Conservation (phyloP, 495 filamentous ascomycete species). For the Cercophora scortea region DNA sequence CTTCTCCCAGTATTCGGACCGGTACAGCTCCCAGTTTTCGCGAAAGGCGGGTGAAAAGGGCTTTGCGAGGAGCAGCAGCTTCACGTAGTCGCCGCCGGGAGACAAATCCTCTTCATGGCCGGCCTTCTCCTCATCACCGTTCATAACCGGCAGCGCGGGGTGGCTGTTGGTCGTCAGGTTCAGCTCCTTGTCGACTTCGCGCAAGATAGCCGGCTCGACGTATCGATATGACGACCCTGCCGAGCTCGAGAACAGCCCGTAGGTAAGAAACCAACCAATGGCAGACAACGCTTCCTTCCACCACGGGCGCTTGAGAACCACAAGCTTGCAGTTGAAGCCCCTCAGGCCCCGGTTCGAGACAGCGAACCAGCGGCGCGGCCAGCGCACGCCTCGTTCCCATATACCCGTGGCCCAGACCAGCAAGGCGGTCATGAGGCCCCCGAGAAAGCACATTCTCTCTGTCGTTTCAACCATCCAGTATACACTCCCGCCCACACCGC, state of each 20-base stretch:
- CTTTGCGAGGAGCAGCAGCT: conserved; percentile 85
- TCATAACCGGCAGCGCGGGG: conserved; percentile 32
- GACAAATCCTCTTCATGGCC: conserved; percentile 81
- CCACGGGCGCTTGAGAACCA: conserved; percentile 77
- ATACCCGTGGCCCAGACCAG: conserved; percentile 90
- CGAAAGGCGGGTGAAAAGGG: conserved; percentile 90
- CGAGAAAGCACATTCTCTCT: conserved; percentile 81
- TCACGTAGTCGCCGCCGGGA: conserved; percentile 82
- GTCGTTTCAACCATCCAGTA: conserved; percentile 91
- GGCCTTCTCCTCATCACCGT: conserved; percentile 38
- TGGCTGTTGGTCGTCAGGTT: conserved; percentile 30
- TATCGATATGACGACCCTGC: conserved; percentile 58
- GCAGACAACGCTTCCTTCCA: conserved; percentile 67
- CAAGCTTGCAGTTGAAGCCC: conserved; percentile 90
- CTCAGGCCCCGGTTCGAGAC: conserved; percentile 83
- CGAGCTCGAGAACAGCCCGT: conserved; percentile 57
- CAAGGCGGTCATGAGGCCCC: conserved; percentile 71
- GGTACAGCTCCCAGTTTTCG: conserved; percentile 94
- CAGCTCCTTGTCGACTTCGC: conserved; percentile 44
- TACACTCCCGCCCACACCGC: conserved; percentile 80
- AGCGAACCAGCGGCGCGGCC: conserved; percentile 86
- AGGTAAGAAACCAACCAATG: conserved; percentile 67
- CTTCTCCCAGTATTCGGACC: conserved; percentile 90
- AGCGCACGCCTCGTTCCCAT: conserved; percentile 90
- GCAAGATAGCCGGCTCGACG: conserved; percentile 48